A percentile compares a stretch with the other conserved stretches of the same genome.
These are phyloP conservation scores for Eucalyptus lansdowneana DNA, from an alignment of 345 rosid species.

Conservation along the genomic window DNA sequence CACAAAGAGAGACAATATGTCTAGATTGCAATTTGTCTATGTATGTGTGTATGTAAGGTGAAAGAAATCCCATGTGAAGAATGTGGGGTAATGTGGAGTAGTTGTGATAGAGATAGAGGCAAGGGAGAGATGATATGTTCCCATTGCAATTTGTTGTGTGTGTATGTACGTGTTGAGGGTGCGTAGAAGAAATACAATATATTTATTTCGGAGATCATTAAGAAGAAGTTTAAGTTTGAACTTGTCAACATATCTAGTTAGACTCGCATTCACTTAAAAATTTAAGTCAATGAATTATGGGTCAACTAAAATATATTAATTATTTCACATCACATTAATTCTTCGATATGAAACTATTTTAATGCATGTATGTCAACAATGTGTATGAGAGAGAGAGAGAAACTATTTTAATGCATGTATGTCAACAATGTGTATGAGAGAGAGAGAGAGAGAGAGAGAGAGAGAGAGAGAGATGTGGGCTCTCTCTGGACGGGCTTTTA, in stretches of 20 bases:
- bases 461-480: neutral
- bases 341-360: too few species aligned
- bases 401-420: too few species aligned
- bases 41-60: neutral
- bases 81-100: neutral
- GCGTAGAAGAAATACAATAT: neutral
- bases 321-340: too few species aligned
- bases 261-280: too few species aligned
- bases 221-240: rapidly evolving
- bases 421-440: too few species aligned
- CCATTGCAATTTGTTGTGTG: neutral
- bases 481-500: neutral
- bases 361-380: neutral
- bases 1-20: neutral
- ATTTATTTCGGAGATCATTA: rapidly evolving
- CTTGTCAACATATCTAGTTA: too few species aligned
- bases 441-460: neutral
- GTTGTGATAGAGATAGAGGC: neutral
- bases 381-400: too few species aligned
- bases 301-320: too few species aligned
- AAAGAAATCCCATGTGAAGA: neutral
- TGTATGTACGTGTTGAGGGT: neutral
- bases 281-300: too few species aligned
- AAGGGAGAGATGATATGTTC: neutral
- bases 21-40: neutral